Evolutionary conservation across 2,329 filamentous ascomycete genomes (phyloP).

Genomic region (Aspergillus sp.): DNA sequence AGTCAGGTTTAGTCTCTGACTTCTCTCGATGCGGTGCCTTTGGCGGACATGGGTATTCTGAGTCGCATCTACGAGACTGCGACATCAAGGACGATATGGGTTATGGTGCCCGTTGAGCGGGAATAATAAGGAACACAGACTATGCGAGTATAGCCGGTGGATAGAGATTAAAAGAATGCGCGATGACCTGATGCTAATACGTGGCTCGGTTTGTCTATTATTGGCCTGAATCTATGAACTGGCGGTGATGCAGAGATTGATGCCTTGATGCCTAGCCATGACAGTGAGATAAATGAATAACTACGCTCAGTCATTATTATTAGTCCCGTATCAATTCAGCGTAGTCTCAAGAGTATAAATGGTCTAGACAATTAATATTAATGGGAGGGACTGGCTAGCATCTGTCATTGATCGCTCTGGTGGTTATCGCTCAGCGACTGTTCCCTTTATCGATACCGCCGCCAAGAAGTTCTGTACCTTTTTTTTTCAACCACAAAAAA

Average conservation of each 20-base stretch:
- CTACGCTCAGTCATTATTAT: background rate
- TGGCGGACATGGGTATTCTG: background rate
- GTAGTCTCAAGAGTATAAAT: no score
- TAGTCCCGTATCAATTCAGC: no score
- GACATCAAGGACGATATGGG: background rate
- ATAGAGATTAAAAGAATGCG: conserved; percentile 14
- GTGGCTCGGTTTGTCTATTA: conserved; percentile 20
- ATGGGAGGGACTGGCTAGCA: background rate
- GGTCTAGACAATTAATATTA: background rate
- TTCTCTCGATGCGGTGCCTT: background rate
- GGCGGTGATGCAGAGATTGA: background rate
- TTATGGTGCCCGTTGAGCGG: background rate
- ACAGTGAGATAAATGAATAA: background rate
- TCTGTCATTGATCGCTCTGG: background rate
- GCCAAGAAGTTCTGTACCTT: conserved; percentile 29
- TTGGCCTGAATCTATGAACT: background rate
- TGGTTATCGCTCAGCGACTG: background rate
- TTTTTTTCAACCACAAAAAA: conserved; percentile 31
- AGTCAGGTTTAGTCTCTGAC: background rate
- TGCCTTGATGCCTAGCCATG: conserved; percentile 8
- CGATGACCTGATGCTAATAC: conserved; percentile 20
- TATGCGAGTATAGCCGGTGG: background rate
- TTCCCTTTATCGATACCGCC: conserved; percentile 17
- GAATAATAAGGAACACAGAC: background rate
- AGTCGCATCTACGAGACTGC: background rate